These are phyloP conservation scores for Boletellus ananas DNA, from an alignment of 768 basidiomycete genomes.

Conservation along the genomic window DNA sequence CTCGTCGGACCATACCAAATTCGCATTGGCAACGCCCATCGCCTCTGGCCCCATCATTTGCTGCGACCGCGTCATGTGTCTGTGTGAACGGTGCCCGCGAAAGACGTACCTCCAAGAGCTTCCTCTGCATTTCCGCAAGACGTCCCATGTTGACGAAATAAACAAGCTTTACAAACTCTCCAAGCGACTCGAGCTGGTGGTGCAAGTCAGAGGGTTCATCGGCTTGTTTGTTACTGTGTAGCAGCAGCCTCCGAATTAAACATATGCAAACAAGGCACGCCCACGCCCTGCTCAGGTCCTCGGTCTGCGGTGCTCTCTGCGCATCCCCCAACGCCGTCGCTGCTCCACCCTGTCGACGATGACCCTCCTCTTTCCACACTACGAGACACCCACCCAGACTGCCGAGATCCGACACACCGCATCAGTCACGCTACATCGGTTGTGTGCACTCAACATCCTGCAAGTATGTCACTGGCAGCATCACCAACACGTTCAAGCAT, in stretches of 20 bases:
- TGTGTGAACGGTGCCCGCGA: constrained; percentile 14
- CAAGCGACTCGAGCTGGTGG: neutral
- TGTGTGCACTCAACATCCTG: neutral
- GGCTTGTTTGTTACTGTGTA: constrained; percentile 27
- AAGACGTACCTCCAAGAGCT: constrained; percentile 69
- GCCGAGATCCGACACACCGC: constrained; percentile 12
- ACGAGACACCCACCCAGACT: constrained; percentile 10
- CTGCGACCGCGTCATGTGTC: constrained; percentile 37
- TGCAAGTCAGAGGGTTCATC: constrained; percentile 6
- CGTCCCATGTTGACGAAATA: constrained; percentile 68
- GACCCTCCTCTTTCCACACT: neutral
- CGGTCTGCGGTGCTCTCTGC: too few species aligned
- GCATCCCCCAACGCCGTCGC: too few species aligned
- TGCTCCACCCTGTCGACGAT: too few species aligned
- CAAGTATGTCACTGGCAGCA: neutral
- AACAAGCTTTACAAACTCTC: constrained; percentile 1
- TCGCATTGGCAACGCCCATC: constrained; percentile 92
- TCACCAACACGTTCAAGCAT: constrained; percentile 2
- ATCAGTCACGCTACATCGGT: neutral
- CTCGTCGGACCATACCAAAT: constrained; percentile 91
- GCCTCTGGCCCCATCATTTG: constrained; percentile 99
- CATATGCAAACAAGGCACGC: constrained; percentile 20
- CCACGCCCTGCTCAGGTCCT: too few species aligned
- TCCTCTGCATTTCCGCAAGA: constrained; percentile 96
- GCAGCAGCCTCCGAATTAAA: constrained; percentile 26